Evolutionary conservation across 2,329 filamentous ascomycete genomes (phyloP), one percentile per base, ranked within the genome.

Genomic region (Aspergillus ruber): DNA sequence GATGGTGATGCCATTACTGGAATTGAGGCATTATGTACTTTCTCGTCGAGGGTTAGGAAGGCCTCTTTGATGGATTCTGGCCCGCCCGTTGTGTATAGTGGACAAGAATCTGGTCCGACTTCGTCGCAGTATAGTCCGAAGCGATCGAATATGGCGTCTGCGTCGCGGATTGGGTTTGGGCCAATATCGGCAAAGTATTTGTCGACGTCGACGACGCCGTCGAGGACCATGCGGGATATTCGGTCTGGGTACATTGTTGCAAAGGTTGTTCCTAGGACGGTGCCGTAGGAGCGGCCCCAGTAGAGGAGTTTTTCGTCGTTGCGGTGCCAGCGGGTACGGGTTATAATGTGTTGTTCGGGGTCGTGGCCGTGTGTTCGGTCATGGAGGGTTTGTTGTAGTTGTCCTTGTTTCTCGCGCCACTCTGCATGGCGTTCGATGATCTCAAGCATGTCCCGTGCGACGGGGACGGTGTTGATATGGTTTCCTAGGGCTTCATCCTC

Each of bases 201-300:
- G n/a, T 65, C 53, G 29, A 62, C 53, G 43, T 70, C 59, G n/a
- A 69, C 63, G 3, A 70, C 66, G 1, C 58, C 67, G 44, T 70
- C 67, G 12, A 70, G 54, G 0, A 70, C 53, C 6, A 49, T 53
- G 8, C 64, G 62, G 2, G 51, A 48, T 13, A 70, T 49, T 13
- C 64, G 63, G 40, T 73, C 61, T 0, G 75, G 74, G 32, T 65
- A 75, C 45, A 77, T 63, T 3, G 68, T 59, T 0, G 74, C 71
- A 50, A 76, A 73, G 0, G 74, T 77, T 1, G 65, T 58, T 3
- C 75, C 74, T 0, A 77, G 59, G 1, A 73, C 54, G 0, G 73
- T 71, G 3, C 74, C 74, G 48, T 75, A 77, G 2, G 68, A 73
- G 17, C 70, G 60, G 6, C 67, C 70, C 68, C 69, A 73, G 50